Evolutionary conservation across 441 rosid species (phyloP).

Genomic region (Corymbia citriodora): DNA sequence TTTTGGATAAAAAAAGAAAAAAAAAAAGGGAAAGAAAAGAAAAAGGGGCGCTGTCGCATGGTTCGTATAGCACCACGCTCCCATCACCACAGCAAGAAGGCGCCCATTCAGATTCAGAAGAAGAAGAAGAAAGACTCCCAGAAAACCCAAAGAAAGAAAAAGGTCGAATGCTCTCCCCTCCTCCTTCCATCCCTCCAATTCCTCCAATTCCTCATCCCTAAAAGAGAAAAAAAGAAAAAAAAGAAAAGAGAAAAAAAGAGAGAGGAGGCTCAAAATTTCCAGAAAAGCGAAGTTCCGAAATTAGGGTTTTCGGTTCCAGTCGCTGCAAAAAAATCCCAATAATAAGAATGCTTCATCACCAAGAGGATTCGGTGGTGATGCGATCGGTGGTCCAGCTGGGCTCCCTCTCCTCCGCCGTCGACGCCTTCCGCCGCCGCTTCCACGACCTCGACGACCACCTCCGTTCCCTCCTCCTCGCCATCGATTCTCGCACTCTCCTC

Average conservation of each 20-base stretch:
- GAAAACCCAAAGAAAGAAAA: too few species aligned
- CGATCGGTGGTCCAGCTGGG: constrained; percentile 32
- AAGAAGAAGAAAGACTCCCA: too few species aligned
- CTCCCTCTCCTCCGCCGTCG: constrained; percentile 31
- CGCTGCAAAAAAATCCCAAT: background rate
- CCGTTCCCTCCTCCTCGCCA: constrained; percentile 31
- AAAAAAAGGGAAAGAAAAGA: too few species aligned
- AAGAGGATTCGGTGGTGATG: background rate
- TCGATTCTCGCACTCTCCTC: constrained; percentile 28
- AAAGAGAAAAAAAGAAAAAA: too few species aligned
- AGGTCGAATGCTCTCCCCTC: background rate
- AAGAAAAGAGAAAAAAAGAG: too few species aligned
- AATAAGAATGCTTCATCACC: background rate
- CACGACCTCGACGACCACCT: constrained; percentile 50
- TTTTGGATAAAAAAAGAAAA: too few species aligned
- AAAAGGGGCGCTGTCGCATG: background rate
- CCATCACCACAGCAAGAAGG: background rate
- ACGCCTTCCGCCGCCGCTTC: constrained; percentile 32
- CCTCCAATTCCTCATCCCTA: background rate
- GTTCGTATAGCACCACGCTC: background rate
- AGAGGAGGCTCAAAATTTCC: background rate
- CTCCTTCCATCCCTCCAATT: background rate
- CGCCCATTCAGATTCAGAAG: background rate
- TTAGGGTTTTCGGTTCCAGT: background rate
- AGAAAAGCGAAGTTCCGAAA: background rate